These are phyloP conservation scores for Neoascochyta sp. DNA, from an alignment of 2,329 filamentous ascomycete species.

Conservation along the genomic window DNA sequence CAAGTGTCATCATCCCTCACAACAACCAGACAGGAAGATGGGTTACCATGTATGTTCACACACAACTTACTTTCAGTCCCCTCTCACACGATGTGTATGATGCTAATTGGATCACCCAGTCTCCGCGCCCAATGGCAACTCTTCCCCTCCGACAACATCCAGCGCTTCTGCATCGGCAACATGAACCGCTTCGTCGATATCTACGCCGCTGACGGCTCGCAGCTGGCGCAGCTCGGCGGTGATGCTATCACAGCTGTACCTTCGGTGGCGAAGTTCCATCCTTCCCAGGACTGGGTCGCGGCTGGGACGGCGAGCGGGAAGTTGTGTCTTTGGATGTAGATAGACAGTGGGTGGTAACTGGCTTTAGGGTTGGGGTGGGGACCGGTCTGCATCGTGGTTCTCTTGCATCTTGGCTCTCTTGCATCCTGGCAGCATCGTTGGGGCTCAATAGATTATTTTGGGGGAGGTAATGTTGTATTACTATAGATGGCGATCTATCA, in stretches of 20 bases:
- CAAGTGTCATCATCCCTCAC: constrained; percentile 66
- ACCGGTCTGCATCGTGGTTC: no score
- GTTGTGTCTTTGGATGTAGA: constrained; percentile 82
- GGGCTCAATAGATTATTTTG: no score
- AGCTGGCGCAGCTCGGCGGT: constrained; percentile 81
- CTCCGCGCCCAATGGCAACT: constrained; percentile 87
- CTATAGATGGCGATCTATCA: no score
- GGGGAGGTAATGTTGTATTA: no score
- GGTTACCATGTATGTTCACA: constrained; percentile 67
- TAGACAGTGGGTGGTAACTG: no score
- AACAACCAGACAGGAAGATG: constrained; percentile 96
- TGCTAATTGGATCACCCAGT: no score
- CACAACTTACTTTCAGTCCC: no score
- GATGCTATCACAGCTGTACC: constrained; percentile 93
- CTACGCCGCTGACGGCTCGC: constrained; percentile 75
- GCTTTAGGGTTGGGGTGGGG: no score
- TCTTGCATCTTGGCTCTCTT: no score
- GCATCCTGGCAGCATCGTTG: no score
- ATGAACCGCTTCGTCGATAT: constrained; percentile 98
- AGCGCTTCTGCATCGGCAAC: constrained; percentile 89
- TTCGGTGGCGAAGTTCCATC: constrained; percentile 87
- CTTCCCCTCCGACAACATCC: constrained; percentile 70
- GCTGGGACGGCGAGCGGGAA: constrained; percentile 91
- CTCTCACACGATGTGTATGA: no score
- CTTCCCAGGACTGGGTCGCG: constrained; percentile 83